Evolutionary conservation across 495 filamentous ascomycete species (phyloP), one percentile per base, ranked within the genome.

Genomic region (Neurospora sp.): DNA sequence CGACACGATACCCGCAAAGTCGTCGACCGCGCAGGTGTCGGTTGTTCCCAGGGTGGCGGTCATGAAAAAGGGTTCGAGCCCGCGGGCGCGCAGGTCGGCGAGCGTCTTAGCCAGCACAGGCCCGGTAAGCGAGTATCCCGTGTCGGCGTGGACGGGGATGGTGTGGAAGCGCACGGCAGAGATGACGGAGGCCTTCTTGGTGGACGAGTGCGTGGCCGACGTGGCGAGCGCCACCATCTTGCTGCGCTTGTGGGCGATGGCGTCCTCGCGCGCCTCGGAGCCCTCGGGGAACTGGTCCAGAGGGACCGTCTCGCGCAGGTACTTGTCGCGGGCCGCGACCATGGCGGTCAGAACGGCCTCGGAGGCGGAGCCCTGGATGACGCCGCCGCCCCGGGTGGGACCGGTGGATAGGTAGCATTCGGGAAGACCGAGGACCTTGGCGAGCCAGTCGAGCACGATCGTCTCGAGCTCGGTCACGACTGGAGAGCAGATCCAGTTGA

Each of bases 401-500:
- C 90, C 91, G 0, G 89, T 90, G 38, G 92, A 96, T 20, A 94
- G 83, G 77, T 91, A 98, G 77, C 90, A 92, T 11, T 85, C 80
- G 0, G 95, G 94, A 16, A 98, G 85, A 16, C 80, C 87, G 42
- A 98, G 81, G 14, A 92, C 83, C 74, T 91, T 87, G 31, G 91
- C 92, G 20, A 98, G 82, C 95, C 95, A 98, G 82, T 98, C 96
- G 74, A 98, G 87, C 40, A 97, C 91, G 68, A 80, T 71, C 79
- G 96, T 98, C 83, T 99, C 96, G 61, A 99, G 86, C 79, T 99
- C 96, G 5, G 96, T 99, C n/a, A 96, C 90, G 22, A 92, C 96
- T 2, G 96, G 96, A 4, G 91, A 94, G 81, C 95, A 98, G 69
- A 98, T 88, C 96, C 96, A 99, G 82, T 98, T 98, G 86, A 99